Evolutionary conservation across 179 eudicot genomes (phyloP), one percentile per base, ranked within the genome.

Genomic region (Beta macrorhiza): DNA sequence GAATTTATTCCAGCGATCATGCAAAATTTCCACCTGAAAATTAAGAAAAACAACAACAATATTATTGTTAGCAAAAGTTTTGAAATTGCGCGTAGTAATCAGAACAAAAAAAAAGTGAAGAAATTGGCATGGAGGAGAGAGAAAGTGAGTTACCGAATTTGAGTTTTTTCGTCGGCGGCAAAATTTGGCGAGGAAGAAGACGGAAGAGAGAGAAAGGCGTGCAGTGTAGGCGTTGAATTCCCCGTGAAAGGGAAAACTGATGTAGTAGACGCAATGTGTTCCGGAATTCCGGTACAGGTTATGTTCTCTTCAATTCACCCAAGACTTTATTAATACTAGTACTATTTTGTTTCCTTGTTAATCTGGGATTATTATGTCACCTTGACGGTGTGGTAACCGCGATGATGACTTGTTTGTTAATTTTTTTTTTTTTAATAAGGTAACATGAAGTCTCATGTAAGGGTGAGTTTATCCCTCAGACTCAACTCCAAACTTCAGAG

Each of bases 21-120:
- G 9, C 73, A 6, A 20, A 19, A 56, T 13, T 56, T 67, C 14
- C 42, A 78, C 74, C 83, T 81, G 83, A 44, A 79, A 42, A 67
- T 8, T 19, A 6, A 75, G 10, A 63, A 15, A 1, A 80, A 74
- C 0, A 57, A 17, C 37, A 67, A 17, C 37, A 67, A 2, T 7
- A 65, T 37, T 37, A 73, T 19, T 29, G 62, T 61, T 37, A 37
- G 42, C 42, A 25, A 9, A 80, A 14, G 8, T 5, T 74, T 74
- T 62, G 63, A 70, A 57, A 67, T 75, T 47, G 73, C 29, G 56
- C 16, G 53, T 12, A 2, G 49, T 32, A 65, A 63, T 59, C 52
- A 52, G 22, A 51, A 67, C 22, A 3, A 7, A 7, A 19, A 19
- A 2, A 22, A 51, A 72, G 12, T 63, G 71, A 63, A 63, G 71